These are phyloP conservation scores for Phytophthora palmivora DNA, from an alignment of 352 stramenopile species.

Conservation along the genomic window DNA sequence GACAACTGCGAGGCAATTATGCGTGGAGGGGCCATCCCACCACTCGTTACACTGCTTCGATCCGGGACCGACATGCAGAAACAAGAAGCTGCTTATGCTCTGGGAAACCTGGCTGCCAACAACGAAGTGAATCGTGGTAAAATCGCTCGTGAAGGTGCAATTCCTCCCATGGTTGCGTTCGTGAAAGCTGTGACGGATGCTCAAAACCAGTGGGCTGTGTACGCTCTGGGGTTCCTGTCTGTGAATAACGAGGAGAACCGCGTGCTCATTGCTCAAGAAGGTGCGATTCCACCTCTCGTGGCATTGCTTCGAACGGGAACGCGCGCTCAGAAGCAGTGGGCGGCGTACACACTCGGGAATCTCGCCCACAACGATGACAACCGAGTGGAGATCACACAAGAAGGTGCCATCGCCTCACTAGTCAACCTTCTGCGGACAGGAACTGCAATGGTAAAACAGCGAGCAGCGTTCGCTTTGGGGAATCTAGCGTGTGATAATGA, in stretches of 20 bases:
- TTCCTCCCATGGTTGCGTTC: conserved; percentile 30
- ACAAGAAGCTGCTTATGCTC: conserved; percentile 27
- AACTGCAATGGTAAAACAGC: conserved; percentile 27
- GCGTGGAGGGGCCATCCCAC: conserved; percentile 18
- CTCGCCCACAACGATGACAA: conserved; percentile 31
- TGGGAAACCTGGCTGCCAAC: conserved; percentile 27
- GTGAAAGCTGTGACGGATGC: conserved; percentile 24
- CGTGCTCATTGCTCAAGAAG: conserved; percentile 31
- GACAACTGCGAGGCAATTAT: conserved; percentile 27
- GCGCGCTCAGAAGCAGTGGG: conserved; percentile 28
- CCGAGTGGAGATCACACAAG: conserved; percentile 14
- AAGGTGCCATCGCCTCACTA: conserved; percentile 19
- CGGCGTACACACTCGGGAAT: conserved; percentile 24
- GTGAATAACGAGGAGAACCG: conserved; percentile 30
- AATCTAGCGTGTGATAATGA: conserved; percentile 30
- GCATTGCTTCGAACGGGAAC: conserved; percentile 11
- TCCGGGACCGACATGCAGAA: conserved; percentile 32
- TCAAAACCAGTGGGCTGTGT: conserved; percentile 34
- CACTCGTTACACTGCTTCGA: conserved; percentile 21
- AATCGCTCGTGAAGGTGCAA: conserved; percentile 27
- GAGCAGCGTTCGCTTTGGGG: conserved; percentile 23
- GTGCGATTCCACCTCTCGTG: conserved; percentile 23
- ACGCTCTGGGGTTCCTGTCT: conserved; percentile 18
- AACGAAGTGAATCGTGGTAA: conserved; percentile 9
- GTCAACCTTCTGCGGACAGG: conserved; percentile 15